Percentiles rank a stretch among this genome's conserved stretches.
phyloP scores from a whole-genome alignment of 495 filamentous ascomycete genomes.

The Elasticomyces elasticus region DNA sequence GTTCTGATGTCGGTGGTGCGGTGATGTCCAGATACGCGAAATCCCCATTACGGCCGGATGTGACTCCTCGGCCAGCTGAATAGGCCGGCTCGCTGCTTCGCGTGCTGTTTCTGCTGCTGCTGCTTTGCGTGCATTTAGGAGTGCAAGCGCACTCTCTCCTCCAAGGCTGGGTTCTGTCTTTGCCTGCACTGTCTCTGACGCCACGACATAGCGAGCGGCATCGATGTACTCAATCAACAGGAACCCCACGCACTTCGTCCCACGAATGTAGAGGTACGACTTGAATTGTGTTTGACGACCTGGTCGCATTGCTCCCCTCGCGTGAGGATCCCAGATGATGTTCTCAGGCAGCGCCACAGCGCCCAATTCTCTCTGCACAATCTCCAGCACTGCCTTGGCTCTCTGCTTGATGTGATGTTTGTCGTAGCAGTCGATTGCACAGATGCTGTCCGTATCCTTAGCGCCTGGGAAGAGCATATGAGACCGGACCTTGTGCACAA shows the following conservation, averaged over 20 bases:
- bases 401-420: conserved; percentile 39
- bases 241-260: conserved; percentile 55
- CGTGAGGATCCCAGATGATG: conserved; percentile 43
- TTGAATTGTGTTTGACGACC: conserved; percentile 24
- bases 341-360: conserved; percentile 52
- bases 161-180: conserved; percentile 17
- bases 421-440: conserved; percentile 27
- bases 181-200: conserved; percentile 14
- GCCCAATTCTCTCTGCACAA: conserved; percentile 57
- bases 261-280: conserved; percentile 54
- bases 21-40: conserved; percentile 65
- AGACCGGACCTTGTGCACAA: conserved; percentile 6
- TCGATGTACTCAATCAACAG: conserved; percentile 58
- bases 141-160: conserved; percentile 3
- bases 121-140: conserved; percentile 11
- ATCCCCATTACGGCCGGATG: conserved; percentile 52
- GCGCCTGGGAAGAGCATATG: conserved; percentile 19
- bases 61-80: conserved; percentile 27
- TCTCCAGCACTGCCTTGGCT: conserved; percentile 51
- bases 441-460: conserved; percentile 24
- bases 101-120: conserved; percentile 7
- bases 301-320: background rate
- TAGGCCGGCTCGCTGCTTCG: conserved; percentile 32
- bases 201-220: conserved; percentile 44
- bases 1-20: conserved; percentile 47